Conservation (phyloP, 1,284 basidiomycete genomes). For the Ganoderma resinaceum region DNA sequence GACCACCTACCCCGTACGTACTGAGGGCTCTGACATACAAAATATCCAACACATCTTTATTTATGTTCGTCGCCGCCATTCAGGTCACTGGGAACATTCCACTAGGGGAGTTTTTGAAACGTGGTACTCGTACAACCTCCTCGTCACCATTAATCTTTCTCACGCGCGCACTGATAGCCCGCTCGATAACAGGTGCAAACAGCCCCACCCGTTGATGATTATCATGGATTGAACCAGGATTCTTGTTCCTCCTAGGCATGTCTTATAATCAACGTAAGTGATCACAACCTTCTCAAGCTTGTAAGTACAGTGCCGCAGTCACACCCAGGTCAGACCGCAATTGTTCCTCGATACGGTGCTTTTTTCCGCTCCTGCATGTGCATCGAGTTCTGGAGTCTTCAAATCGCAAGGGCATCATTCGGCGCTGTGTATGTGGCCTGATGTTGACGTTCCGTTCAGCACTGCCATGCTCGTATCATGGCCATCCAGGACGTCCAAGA, state of each 20-base stretch:
- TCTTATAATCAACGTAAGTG: neutral
- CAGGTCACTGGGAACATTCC: neutral
- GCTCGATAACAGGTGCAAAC: neutral
- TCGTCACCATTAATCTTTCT: neutral
- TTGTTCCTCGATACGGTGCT: neutral
- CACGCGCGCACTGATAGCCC: neutral
- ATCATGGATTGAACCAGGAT: neutral
- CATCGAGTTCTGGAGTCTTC: neutral
- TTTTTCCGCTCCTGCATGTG: neutral
- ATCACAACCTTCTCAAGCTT: neutral
- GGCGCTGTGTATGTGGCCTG: neutral
- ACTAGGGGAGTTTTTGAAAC: neutral
- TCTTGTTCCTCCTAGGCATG: neutral
- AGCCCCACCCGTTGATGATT: neutral
- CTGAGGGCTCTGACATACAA: neutral
- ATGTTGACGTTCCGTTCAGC: neutral
- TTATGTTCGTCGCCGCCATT: neutral
- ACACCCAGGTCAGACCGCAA: neutral
- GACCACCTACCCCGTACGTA: neutral
- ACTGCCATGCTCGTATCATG: neutral
- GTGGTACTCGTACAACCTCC: neutral
- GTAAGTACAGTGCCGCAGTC: neutral
- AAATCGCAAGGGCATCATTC: neutral
- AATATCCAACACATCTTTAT: neutral
- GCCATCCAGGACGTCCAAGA: neutral